Evolutionary conservation across 2,329 filamentous ascomycete species (phyloP), one percentile per base, ranked within the genome.

Genomic region (Clonostachys rhizophaga): DNA sequence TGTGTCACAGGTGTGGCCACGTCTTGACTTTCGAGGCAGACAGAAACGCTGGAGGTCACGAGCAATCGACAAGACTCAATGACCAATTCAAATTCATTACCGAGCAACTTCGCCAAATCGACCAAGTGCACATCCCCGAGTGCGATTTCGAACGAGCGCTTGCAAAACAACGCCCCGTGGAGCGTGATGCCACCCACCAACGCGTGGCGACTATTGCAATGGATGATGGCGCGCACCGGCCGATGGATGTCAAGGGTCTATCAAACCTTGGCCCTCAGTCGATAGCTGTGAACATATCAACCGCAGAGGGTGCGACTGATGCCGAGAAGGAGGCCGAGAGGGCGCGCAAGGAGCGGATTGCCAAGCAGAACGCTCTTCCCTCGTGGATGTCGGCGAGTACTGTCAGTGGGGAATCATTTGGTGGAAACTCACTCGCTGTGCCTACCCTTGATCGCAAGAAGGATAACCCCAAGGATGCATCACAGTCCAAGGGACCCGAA

Each of bases 1-100:
- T 87, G 42, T 99, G 94, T 66, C 86, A 91, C 60, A 82, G 84
- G 44, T 99, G 94, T 68, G 75, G 78, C 17, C 74, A 72, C 46
- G 67, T 80, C 3, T 74, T 95, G 20, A 75, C 79, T 1, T 81
- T 82, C 46, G 82, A 87, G 52, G 76, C 82, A 37, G 81, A 88
- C 50, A 81, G 83, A 36, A 78, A 83, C 48, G 79, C 84, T 11
- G 83, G 85, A 34, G 87, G 86, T 9, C 83, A 87, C 51, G 85
- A 89, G 64, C 81, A 86, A 56, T 85, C 85, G 42, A 87, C 84
- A 18, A 77, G 83, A 42, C 72, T 94, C 57, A 92, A 92, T 65
- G 82, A 84, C 56, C 86, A 92, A 62, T 85, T 92, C 65, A 84
- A 84, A 55, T 89, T 89, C 57, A 84, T 94, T 54, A 86, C 87